phyloP scores from a whole-genome alignment of 1,139 yeast genomes.

The Yamadazyma triangularis region DNA sequence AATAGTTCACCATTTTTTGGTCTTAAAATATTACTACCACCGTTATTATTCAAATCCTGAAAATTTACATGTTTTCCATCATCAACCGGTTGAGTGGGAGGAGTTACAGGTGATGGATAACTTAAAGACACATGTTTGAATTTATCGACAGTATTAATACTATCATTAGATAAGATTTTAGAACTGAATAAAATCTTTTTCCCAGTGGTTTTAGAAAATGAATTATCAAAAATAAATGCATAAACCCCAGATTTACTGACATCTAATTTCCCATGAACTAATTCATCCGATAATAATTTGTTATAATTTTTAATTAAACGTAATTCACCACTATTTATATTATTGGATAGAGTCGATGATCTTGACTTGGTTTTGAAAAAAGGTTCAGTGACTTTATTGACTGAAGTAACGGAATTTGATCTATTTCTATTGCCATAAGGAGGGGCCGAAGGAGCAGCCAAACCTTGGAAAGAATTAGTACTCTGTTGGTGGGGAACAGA shows the following conservation, averaged over 20 bases:
- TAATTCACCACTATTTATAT: constrained; percentile 36
- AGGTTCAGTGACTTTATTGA: constrained; percentile 31
- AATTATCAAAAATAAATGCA: constrained; percentile 90
- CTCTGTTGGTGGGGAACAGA: background rate
- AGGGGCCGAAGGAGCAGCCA: background rate
- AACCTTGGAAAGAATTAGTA: background rate
- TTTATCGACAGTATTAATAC: background rate
- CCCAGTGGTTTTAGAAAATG: constrained; percentile 80
- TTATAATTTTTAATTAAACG: constrained; percentile 36
- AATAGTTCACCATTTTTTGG: constrained; percentile 58
- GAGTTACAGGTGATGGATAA: constrained; percentile 7
- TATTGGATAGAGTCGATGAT: constrained; percentile 29
- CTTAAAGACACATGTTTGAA: constrained; percentile 1
- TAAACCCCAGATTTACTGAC: constrained; percentile 60
- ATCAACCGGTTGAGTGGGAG: constrained; percentile 3
- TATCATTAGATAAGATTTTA: constrained; percentile 21
- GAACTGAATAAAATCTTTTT: constrained; percentile 75
- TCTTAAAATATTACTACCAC: constrained; percentile 17
- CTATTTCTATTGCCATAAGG: constrained; percentile 21
- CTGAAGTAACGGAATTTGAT: constrained; percentile 34
- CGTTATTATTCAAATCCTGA: background rate
- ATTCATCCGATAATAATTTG: constrained; percentile 51
- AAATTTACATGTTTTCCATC: constrained; percentile 1
- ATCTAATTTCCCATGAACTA: constrained; percentile 58
- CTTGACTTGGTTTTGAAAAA: constrained; percentile 33